These are phyloP conservation scores for Aeminium ludgeri DNA, from an alignment of 495 filamentous ascomycete genomes.

Conservation along the genomic window DNA sequence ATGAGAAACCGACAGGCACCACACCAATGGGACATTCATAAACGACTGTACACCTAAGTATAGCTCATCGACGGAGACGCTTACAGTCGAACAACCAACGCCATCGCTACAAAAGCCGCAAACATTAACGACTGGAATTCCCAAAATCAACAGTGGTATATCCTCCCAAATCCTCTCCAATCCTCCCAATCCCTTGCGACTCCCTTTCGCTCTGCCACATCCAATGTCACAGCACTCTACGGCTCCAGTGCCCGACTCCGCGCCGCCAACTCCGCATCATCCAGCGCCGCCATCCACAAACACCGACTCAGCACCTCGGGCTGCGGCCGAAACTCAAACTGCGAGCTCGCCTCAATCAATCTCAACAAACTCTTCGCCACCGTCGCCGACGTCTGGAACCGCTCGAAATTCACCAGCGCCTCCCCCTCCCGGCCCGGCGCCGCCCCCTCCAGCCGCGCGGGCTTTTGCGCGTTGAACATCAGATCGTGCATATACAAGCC, in stretches of 20 bases:
- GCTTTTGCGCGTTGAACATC: slow-evolving; percentile 89
- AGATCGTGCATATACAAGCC: slow-evolving; percentile 89
- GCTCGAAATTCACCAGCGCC: slow-evolving; percentile 85
- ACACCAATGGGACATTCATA: too few species aligned
- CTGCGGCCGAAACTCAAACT: slow-evolving; percentile 71
- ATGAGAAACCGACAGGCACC: too few species aligned
- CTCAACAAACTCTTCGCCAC: slow-evolving; percentile 86
- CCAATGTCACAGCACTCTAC: too few species aligned
- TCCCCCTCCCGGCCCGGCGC: slow-evolving; percentile 25
- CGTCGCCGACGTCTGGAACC: slow-evolving; percentile 73
- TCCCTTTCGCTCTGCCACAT: too few species aligned
- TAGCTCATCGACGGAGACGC: too few species aligned
- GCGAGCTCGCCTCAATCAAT: slow-evolving; percentile 77
- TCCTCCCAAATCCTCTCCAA: too few species aligned
- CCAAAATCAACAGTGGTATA: too few species aligned
- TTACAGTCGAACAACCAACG: too few species aligned
- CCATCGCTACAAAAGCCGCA: too few species aligned
- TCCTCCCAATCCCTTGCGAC: too few species aligned
- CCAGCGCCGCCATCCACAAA: slow-evolving; percentile 83
- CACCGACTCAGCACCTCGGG: slow-evolving; percentile 79
- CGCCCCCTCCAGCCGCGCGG: slow-evolving; percentile 11
- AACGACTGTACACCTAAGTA: too few species aligned
- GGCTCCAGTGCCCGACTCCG: slow-evolving; percentile 38
- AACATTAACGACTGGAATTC: too few species aligned
- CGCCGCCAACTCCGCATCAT: slow-evolving; percentile 62